A percentile compares a stretch with the other conserved stretches of the same genome.
Evolutionary conservation across 768 basidiomycete genomes (phyloP).

Genomic region (Mycena epipterygia): DNA sequence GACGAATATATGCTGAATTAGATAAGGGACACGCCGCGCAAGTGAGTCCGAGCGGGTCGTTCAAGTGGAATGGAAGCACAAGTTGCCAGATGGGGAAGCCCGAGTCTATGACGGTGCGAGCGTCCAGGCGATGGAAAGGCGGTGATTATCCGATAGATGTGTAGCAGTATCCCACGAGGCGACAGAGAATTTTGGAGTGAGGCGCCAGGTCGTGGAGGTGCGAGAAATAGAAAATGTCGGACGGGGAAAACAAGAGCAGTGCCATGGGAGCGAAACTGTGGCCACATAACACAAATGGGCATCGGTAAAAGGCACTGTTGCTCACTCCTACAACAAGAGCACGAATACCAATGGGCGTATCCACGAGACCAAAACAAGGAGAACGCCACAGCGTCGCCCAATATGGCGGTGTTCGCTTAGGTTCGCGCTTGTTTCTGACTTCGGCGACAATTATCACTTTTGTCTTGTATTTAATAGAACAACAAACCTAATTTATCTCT

Average conservation of each 20-base stretch:
- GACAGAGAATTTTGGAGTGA: not conserved
- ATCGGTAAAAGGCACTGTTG: not conserved
- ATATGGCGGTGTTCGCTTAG: slow-evolving; percentile 4
- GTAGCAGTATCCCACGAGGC: not conserved
- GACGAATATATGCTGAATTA: not conserved
- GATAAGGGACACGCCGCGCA: no score
- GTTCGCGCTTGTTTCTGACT: not conserved
- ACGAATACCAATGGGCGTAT: not conserved
- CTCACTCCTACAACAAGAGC: not conserved
- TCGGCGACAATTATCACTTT: not conserved
- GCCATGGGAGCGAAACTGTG: slow-evolving; percentile 1
- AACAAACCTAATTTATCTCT: not conserved
- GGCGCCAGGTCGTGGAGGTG: not conserved
- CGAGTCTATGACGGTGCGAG: not conserved
- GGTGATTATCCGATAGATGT: not conserved
- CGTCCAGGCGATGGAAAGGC: not conserved
- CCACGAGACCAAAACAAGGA: not conserved
- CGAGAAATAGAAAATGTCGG: not conserved
- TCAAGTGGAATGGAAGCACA: not conserved
- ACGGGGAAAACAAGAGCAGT: slow-evolving; percentile 2
- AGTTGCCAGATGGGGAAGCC: not conserved
- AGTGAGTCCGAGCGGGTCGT: not conserved
- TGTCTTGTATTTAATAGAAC: not conserved
- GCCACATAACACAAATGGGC: slow-evolving; percentile 9
- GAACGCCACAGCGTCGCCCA: not conserved